Percentiles rank a stretch among this genome's conserved stretches.
Evolutionary conservation across 2,329 filamentous ascomycete genomes (phyloP).

Genomic region (Elsinoe ampelina): DNA sequence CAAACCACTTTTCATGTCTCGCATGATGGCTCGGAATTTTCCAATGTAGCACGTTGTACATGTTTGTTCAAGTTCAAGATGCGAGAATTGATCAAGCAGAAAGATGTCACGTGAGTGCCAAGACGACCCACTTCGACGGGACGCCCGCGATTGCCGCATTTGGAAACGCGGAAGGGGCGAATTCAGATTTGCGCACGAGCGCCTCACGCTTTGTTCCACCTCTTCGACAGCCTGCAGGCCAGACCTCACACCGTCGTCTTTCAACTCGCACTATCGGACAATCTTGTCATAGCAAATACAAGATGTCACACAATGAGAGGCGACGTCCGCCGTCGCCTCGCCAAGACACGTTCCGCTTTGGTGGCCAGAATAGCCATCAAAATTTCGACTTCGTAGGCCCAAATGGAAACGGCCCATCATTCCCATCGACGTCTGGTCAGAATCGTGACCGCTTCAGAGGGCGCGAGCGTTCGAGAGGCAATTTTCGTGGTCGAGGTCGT

Average conservation of each 20-base stretch:
- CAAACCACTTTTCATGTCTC: too few species aligned
- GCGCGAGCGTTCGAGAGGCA: not conserved
- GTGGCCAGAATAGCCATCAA: not conserved
- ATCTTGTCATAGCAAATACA: not conserved
- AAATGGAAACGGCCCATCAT: not conserved
- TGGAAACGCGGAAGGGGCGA: too few species aligned
- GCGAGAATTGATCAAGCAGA: too few species aligned
- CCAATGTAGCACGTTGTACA: too few species aligned
- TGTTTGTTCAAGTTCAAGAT: too few species aligned
- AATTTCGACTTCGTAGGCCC: slow-evolving; percentile 7
- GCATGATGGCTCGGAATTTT: too few species aligned
- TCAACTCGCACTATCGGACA: not conserved
- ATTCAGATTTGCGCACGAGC: too few species aligned
- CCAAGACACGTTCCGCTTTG: slow-evolving; percentile 1
- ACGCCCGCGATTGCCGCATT: too few species aligned
- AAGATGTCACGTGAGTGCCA: too few species aligned
- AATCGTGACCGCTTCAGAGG: not conserved
- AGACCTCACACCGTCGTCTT: not conserved
- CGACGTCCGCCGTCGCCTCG: slow-evolving; percentile 11
- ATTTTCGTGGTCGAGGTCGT: not conserved
- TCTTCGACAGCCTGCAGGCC: too few species aligned
- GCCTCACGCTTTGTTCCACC: too few species aligned
- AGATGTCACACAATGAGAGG: slow-evolving; percentile 2
- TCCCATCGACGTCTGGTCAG: not conserved
- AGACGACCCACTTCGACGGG: too few species aligned